Conservation (phyloP, 2,329 filamentous ascomycete genomes). For the Ceratocystis papillata region DNA sequence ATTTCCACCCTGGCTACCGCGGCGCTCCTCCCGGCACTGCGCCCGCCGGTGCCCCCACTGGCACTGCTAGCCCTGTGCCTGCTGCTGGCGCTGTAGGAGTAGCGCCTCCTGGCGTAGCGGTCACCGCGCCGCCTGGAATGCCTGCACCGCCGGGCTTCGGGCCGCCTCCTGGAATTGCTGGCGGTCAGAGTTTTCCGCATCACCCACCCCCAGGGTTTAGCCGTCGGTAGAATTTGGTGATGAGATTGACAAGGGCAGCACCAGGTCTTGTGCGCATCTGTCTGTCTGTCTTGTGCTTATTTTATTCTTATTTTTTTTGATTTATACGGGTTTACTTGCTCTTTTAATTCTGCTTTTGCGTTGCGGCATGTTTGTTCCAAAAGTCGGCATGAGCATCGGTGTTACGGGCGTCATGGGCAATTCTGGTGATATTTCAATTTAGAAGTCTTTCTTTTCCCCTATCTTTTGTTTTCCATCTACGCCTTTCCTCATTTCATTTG, state of each 20-base stretch:
- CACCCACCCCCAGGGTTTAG: constrained; percentile 27
- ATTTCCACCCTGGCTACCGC: constrained; percentile 39
- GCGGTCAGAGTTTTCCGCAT: constrained; percentile 36
- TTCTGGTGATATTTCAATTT: background rate
- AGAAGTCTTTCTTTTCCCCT: background rate
- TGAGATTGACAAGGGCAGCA: background rate
- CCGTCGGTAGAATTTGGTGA: constrained; percentile 28
- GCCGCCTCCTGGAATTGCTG: constrained; percentile 37
- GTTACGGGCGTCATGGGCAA: constrained; percentile 11
- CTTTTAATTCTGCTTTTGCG: background rate
- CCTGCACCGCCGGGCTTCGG: constrained; percentile 30
- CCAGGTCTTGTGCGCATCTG: too few relatives aligned
- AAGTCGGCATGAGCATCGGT: constrained; percentile 13
- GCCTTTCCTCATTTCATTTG: background rate
- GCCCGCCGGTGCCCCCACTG: constrained; percentile 26
- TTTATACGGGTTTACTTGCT: background rate
- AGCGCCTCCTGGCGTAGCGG: background rate
- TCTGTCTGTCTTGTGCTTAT: too few relatives aligned
- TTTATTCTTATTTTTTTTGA: background rate
- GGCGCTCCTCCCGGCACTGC: constrained; percentile 27
- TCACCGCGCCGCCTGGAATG: constrained; percentile 30
- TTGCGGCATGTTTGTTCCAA: background rate
- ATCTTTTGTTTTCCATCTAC: background rate
- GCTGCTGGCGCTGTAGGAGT: background rate
- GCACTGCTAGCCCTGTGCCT: constrained; percentile 26